Evolutionary conservation across 805 yeast genomes (phyloP).

Genomic region (Zygosaccharomyces bailii): DNA sequence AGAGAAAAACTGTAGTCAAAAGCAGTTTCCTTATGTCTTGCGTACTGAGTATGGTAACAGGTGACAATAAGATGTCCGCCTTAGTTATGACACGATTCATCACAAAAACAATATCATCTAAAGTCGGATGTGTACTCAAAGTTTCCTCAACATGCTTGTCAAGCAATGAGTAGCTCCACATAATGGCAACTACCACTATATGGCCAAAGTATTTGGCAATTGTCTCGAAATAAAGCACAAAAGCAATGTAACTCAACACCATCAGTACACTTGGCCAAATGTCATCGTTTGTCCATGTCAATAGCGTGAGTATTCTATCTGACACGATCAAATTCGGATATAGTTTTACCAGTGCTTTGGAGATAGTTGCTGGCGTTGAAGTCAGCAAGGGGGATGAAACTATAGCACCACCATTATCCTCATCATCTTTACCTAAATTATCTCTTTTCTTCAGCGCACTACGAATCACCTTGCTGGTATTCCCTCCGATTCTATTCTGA

Average conservation of each 20-base stretch:
- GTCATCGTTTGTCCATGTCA: slow-evolving; percentile 92
- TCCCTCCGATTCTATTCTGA: slow-evolving; percentile 30
- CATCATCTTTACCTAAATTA: slow-evolving; percentile 10
- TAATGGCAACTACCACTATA: slow-evolving; percentile 57
- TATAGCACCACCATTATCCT: slow-evolving; percentile 16
- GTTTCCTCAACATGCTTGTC: slow-evolving; percentile 55
- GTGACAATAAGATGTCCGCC: slow-evolving; percentile 72
- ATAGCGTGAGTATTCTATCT: slow-evolving; percentile 63
- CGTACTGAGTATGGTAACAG: slow-evolving; percentile 75
- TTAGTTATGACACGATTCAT: slow-evolving; percentile 72
- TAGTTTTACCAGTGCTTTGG: slow-evolving; percentile 74
- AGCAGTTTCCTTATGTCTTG: slow-evolving; percentile 76
- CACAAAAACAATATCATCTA: slow-evolving; percentile 80
- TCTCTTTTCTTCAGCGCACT: slow-evolving; percentile 28
- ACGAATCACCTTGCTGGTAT: slow-evolving; percentile 26
- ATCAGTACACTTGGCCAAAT: slow-evolving; percentile 68
- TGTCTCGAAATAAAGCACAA: slow-evolving; percentile 75
- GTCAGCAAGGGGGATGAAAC: slow-evolving; percentile 75
- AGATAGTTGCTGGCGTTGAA: slow-evolving; percentile 87
- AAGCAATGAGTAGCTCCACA: slow-evolving; percentile 57
- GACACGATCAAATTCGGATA: slow-evolving; percentile 80
- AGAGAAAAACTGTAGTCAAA: slow-evolving; percentile 78
- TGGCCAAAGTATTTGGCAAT: slow-evolving; percentile 82
- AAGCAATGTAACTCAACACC: slow-evolving; percentile 43
- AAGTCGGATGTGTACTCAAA: slow-evolving; percentile 66